Percentiles rank a stretch among this genome's conserved stretches.
Conservation (phyloP, 78 protist species). For the Speleostelium caveatum region DNA sequence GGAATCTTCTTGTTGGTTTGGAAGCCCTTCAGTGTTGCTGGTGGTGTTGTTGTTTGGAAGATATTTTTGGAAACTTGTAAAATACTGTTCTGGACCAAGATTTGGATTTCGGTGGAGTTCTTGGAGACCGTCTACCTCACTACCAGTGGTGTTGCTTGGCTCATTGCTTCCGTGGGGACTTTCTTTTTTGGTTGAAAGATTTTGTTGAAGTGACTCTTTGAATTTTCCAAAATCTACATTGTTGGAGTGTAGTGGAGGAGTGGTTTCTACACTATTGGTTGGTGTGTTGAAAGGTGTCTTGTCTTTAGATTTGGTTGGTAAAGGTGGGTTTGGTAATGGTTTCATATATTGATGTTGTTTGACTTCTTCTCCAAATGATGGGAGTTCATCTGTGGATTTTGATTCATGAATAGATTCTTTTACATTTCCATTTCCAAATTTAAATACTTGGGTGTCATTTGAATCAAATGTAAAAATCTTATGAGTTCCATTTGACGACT, state of each 20-base stretch:
- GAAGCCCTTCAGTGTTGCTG: too few species aligned
- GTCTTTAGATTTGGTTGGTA: neutral
- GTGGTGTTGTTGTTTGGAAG: neutral
- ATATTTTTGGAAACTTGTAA: slow-evolving; percentile 51
- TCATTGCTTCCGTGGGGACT: neutral
- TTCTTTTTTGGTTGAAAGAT: neutral
- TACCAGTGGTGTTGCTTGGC: neutral
- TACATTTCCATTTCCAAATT: slow-evolving; percentile 15
- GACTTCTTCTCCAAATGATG: neutral
- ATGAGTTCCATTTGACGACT: too few species aligned
- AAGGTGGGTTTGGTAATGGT: neutral
- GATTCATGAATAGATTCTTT: neutral
- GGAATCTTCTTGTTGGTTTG: too few species aligned
- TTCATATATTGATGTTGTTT: neutral
- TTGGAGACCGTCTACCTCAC: neutral
- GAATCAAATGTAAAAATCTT: slow-evolving; percentile 34
- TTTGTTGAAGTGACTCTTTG: neutral
- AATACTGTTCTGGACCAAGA: slow-evolving; percentile 56
- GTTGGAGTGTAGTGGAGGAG: neutral
- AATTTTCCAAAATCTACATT: neutral
- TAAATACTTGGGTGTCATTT: neutral
- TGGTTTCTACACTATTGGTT: neutral
- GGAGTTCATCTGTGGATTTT: neutral
- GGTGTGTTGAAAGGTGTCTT: slow-evolving; percentile 39
- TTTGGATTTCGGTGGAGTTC: slow-evolving; percentile 32